These are phyloP conservation scores for Tympanopsis confertula DNA, from an alignment of 2,329 filamentous ascomycete genomes.

Conservation along the genomic window DNA sequence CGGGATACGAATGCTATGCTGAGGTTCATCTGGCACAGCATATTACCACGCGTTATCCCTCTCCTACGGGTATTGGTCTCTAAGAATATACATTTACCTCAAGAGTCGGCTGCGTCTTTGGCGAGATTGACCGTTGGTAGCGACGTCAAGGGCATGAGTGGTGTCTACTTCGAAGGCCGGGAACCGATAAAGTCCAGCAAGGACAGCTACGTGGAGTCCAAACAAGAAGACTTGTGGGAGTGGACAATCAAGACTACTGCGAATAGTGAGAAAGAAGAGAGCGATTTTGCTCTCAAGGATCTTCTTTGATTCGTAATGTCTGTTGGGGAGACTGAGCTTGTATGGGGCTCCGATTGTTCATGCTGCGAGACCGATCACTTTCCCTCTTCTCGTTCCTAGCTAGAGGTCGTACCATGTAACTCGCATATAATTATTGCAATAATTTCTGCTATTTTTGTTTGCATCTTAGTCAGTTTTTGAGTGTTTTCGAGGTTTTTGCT, in stretches of 20 bases:
- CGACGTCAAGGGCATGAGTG: conserved; percentile 19
- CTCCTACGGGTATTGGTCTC: conserved; percentile 18
- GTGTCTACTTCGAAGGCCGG: conserved; percentile 29
- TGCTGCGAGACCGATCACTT: too few relatives aligned
- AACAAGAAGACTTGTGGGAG: conserved; percentile 35
- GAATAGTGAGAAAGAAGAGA: conserved; percentile 11
- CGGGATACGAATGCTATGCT: conserved; percentile 15
- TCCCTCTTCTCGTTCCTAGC: too few relatives aligned
- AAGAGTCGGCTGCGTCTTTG: conserved; percentile 25
- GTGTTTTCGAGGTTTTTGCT: too few relatives aligned
- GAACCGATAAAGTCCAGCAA: conserved; percentile 25
- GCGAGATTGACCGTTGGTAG: conserved; percentile 23
- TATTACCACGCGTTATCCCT: conserved; percentile 21
- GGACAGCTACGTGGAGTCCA: conserved; percentile 27
- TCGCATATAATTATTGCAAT: too few relatives aligned
- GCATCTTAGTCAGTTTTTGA: too few relatives aligned
- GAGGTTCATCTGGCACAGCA: conserved; percentile 18
- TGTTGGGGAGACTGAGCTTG: too few relatives aligned
- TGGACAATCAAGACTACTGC: conserved; percentile 29
- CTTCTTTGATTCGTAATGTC: too few relatives aligned
- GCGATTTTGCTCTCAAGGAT: too few relatives aligned
- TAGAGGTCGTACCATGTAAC: too few relatives aligned
- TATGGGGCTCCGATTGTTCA: too few relatives aligned
- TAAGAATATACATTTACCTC: conserved; percentile 22
- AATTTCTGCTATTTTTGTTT: too few relatives aligned